Conservation (phyloP, 2,329 filamentous ascomycete genomes). For the Sclerotinia minor region DNA sequence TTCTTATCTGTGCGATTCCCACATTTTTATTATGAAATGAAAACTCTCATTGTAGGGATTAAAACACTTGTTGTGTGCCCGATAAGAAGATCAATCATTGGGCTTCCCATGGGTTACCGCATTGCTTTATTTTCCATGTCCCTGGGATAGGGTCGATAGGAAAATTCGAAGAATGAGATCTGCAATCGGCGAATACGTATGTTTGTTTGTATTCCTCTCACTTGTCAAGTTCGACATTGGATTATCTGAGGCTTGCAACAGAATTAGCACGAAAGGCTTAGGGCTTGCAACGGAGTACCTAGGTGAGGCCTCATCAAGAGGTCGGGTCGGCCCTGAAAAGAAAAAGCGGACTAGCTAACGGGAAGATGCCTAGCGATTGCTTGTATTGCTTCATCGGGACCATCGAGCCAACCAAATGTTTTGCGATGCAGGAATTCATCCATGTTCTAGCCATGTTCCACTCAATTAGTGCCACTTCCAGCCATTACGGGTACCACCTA, state of each 20-base stretch:
- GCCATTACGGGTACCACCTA: not conserved
- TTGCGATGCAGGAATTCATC: not conserved
- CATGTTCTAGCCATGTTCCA: not conserved
- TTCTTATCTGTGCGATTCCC: slow-evolving; percentile 13
- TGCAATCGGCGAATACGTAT: not conserved
- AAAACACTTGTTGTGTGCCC: slow-evolving; percentile 4
- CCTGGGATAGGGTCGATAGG: not conserved
- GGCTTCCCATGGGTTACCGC: not conserved
- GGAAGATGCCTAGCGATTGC: slow-evolving; percentile 5
- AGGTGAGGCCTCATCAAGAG: not conserved
- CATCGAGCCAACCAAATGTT: not conserved
- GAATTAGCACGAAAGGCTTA: slow-evolving; percentile 8
- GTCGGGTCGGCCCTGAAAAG: not conserved
- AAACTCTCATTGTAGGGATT: slow-evolving; percentile 4
- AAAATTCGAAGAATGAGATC: not conserved
- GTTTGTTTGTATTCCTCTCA: not conserved
- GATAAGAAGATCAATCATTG: slow-evolving; percentile 16
- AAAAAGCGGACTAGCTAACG: not conserved
- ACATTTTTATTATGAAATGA: slow-evolving; percentile 15
- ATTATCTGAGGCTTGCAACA: not conserved
- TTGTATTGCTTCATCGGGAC: not conserved
- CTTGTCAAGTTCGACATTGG: not conserved
- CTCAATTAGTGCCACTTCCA: not conserved
- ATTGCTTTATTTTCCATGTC: not conserved
- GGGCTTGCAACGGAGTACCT: not conserved